A percentile compares a stretch with the other conserved stretches of the same genome.
These are phyloP conservation scores for Blastobotrys persicus DNA, from an alignment of 1,139 yeast genomes.

Conservation along the genomic window DNA sequence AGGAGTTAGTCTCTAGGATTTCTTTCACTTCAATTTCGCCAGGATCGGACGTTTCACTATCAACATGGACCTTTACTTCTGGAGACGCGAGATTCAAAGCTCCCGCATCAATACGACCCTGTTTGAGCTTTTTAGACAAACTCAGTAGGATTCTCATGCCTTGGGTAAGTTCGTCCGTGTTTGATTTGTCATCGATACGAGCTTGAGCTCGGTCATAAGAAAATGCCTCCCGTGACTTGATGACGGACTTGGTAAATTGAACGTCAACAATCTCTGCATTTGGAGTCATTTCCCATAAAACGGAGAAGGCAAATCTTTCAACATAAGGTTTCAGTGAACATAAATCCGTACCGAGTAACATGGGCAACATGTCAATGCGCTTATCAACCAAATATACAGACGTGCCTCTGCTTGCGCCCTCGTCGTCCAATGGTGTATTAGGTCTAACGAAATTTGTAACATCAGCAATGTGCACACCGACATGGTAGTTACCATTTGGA, in stretches of 20 bases:
- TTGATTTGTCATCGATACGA: slow-evolving; percentile 77
- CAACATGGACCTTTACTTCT: slow-evolving; percentile 96
- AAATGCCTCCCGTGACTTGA: slow-evolving; percentile 89
- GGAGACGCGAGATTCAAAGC: slow-evolving; percentile 97
- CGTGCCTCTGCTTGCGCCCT: slow-evolving; percentile 96
- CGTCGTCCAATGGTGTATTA: slow-evolving; percentile 86
- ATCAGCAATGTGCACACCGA: slow-evolving; percentile 99
- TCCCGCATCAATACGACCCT: slow-evolving; percentile 87
- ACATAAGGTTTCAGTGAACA: slow-evolving; percentile 95
- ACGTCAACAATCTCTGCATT: slow-evolving; percentile 84
- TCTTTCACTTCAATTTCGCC: slow-evolving; percentile 92
- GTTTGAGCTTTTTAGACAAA: slow-evolving; percentile 79
- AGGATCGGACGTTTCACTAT: slow-evolving; percentile 95
- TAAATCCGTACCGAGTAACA: slow-evolving; percentile 89
- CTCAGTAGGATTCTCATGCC: slow-evolving; percentile 82
- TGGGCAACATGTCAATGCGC: slow-evolving; percentile 98
- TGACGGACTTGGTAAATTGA: slow-evolving; percentile 81
- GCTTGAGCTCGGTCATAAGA: slow-evolving; percentile 92
- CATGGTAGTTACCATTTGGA: slow-evolving; percentile 93
- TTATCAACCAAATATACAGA: slow-evolving; percentile 97
- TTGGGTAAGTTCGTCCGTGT: slow-evolving; percentile 78
- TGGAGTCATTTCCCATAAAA: slow-evolving; percentile 89
- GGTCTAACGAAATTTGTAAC: slow-evolving; percentile 97
- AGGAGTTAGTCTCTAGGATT: slow-evolving; percentile 83
- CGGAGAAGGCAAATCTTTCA: slow-evolving; percentile 94